Conservation (phyloP, 2,329 filamentous ascomycete genomes). For the Phialocephala subalpina region DNA sequence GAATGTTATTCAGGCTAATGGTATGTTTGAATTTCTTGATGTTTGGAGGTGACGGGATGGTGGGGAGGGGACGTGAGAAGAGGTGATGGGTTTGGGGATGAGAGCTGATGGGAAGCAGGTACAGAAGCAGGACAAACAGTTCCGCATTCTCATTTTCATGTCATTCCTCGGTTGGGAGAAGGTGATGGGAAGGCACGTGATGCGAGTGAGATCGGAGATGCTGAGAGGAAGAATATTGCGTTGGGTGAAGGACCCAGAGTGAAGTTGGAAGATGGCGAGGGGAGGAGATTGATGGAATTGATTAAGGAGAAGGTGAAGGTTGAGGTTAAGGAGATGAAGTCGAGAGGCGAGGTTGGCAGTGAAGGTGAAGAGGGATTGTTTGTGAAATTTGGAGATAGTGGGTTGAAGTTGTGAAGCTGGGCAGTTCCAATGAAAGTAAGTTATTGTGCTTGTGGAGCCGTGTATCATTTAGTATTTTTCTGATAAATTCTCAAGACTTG, state of each 20-base stretch:
- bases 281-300: conserved; percentile 14
- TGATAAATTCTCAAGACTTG: background rate
- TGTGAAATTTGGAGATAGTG: conserved; percentile 4
- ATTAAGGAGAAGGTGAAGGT: conserved; percentile 20
- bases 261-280: conserved; percentile 29
- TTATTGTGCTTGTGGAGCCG: background rate
- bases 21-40: conserved; percentile 43
- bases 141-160: conserved; percentile 89
- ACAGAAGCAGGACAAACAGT: conserved; percentile 90
- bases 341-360: background rate
- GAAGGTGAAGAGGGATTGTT: conserved; percentile 6
- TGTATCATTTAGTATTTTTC: no score
- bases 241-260: conserved; percentile 27
- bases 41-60: background rate
- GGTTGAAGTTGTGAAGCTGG: conserved; percentile 13
- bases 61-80: background rate
- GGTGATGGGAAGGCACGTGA: conserved; percentile 14
- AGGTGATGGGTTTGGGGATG: background rate
- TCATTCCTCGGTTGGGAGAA: conserved; percentile 71
- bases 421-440: background rate
- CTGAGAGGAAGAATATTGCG: conserved; percentile 31
- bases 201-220: conserved; percentile 27
- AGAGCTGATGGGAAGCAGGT: conserved; percentile 51
- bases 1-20: conserved; percentile 96
- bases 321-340: conserved; percentile 19